A percentile compares a stretch with the other conserved stretches of the same genome.
phyloP scores from a whole-genome alignment of 2,329 filamentous ascomycete genomes.

The Beauveria sp. region DNA sequence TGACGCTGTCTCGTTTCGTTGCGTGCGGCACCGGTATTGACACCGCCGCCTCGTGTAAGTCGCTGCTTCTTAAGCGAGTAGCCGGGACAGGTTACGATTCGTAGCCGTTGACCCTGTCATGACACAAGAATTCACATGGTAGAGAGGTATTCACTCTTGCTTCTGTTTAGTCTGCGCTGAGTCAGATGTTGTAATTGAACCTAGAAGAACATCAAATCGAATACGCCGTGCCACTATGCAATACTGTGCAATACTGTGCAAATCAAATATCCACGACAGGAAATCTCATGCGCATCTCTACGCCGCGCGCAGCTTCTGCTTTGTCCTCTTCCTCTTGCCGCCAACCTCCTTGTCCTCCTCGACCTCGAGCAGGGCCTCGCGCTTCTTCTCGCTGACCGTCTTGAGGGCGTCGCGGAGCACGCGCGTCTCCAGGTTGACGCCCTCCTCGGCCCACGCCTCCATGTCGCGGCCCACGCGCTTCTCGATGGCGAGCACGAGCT shows the following conservation, averaged over 20 bases:
- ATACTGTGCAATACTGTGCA: background rate
- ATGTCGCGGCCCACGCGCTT: constrained; percentile 70
- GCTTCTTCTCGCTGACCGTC: constrained; percentile 89
- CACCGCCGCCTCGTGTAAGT: too few relatives aligned
- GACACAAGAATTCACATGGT: too few relatives aligned
- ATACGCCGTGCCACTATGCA: background rate
- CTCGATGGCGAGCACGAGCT: constrained; percentile 87
- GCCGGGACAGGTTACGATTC: too few relatives aligned
- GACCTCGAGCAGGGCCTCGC: constrained; percentile 82
- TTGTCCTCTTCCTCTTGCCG: constrained; percentile 66
- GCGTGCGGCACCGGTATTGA: too few relatives aligned
- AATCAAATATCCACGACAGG: background rate
- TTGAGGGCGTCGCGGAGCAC: constrained; percentile 82
- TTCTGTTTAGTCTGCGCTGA: too few relatives aligned
- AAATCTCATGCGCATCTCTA: constrained; percentile 13
- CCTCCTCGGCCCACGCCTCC: constrained; percentile 79
- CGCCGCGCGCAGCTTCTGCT: constrained; percentile 44
- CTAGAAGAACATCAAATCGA: background rate
- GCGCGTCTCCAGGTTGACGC: constrained; percentile 86
- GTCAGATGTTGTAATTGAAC: background rate
- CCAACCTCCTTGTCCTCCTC: constrained; percentile 87
- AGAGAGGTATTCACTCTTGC: too few relatives aligned
- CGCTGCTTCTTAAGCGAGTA: too few relatives aligned
- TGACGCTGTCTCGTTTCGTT: too few relatives aligned
- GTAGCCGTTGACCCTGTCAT: too few relatives aligned